Conservation (phyloP, 331 rosid genomes). For the Phaseolus coccineus region DNA sequence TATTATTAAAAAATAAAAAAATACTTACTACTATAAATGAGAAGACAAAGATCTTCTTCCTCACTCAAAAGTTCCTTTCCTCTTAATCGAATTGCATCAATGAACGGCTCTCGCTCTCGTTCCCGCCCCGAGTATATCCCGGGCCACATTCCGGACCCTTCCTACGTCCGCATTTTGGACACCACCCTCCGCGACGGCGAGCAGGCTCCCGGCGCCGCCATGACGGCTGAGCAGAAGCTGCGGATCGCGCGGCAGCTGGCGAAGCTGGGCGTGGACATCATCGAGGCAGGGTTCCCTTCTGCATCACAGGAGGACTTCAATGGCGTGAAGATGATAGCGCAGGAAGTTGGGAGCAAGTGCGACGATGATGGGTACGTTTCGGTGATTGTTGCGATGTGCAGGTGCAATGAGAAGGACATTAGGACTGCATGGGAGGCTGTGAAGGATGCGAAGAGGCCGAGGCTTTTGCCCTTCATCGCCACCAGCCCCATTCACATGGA, state of each 20-base stretch:
- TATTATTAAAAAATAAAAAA: too few relatives aligned
- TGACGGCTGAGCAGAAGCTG: too few relatives aligned
- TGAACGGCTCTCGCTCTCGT: background rate
- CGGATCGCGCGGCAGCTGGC: too few relatives aligned
- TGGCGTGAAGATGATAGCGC: slow-evolving; percentile 53
- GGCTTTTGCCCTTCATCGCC: slow-evolving; percentile 71
- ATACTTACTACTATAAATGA: too few relatives aligned
- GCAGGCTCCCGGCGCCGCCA: too few relatives aligned
- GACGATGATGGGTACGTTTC: slow-evolving; percentile 71
- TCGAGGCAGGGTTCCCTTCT: too few relatives aligned
- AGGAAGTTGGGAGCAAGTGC: slow-evolving; percentile 61
- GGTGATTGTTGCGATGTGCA: slow-evolving; percentile 64
- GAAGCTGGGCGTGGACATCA: too few relatives aligned
- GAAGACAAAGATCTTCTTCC: background rate
- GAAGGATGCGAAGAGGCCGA: slow-evolving; percentile 68
- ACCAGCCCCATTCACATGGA: slow-evolving; percentile 82
- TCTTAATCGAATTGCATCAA: background rate
- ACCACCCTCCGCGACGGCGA: too few relatives aligned
- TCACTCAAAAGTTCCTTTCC: background rate
- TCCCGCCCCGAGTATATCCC: slow-evolving; percentile 65
- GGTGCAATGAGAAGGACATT: slow-evolving; percentile 78
- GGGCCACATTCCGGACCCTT: slow-evolving; percentile 48
- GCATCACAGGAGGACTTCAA: too few relatives aligned
- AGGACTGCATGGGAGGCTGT: slow-evolving; percentile 85
- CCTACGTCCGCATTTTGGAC: too few relatives aligned